Conservation (phyloP, 2,329 filamentous ascomycete genomes). For the Colletotrichum musicola region DNA sequence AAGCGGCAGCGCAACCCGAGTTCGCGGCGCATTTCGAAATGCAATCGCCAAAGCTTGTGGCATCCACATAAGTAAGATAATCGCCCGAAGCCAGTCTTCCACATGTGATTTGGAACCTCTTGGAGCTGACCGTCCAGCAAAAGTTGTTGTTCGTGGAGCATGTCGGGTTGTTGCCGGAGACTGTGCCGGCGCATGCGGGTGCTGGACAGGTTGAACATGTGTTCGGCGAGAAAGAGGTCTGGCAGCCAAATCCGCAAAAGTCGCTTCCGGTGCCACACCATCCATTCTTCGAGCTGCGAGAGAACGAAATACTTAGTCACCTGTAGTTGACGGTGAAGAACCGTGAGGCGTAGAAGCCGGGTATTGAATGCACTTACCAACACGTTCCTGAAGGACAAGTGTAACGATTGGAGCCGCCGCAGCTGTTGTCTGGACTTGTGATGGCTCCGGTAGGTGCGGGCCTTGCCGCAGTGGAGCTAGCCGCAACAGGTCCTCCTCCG, state of each 20-base stretch:
- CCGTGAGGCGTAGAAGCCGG: conserved; percentile 5
- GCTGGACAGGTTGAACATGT: conserved; percentile 24
- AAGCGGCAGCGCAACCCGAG: conserved; percentile 20
- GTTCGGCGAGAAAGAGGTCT: conserved; percentile 18
- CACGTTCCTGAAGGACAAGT: conserved; percentile 49
- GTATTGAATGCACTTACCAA: conserved; percentile 25
- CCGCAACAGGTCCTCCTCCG: neutral
- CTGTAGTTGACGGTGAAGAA: neutral
- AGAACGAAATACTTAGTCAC: neutral
- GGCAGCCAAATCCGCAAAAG: conserved; percentile 40
- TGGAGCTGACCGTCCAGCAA: conserved; percentile 28
- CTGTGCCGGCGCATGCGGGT: conserved; percentile 17
- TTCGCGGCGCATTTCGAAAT: conserved; percentile 27
- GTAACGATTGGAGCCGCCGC: conserved; percentile 54
- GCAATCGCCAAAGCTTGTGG: conserved; percentile 27
- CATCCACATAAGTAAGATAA: conserved; percentile 6
- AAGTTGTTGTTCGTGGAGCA: conserved; percentile 21
- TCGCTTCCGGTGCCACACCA: conserved; percentile 38
- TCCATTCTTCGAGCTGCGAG: conserved; percentile 30
- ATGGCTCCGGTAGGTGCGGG: conserved; percentile 17
- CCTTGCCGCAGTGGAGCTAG: conserved; percentile 15
- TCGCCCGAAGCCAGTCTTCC: conserved; percentile 26
- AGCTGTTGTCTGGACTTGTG: conserved; percentile 50
- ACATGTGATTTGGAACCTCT: conserved; percentile 29
- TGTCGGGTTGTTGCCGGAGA: conserved; percentile 11